A percentile compares a stretch with the other conserved stretches of the same genome.
phyloP scores from a whole-genome alignment of 179 eudicot species.

The Kewa caespitosa region DNA sequence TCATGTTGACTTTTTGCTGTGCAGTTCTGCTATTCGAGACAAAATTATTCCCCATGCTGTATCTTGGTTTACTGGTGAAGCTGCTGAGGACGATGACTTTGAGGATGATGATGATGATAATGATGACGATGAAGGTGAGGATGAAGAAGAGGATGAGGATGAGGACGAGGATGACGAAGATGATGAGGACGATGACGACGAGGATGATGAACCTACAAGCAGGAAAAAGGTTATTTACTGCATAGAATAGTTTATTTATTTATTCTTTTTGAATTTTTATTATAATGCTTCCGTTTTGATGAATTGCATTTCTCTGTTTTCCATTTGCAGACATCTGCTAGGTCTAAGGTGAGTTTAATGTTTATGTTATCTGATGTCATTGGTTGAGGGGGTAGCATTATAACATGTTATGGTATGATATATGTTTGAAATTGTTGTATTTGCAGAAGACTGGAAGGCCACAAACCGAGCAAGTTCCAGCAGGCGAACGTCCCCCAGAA shows the following conservation, averaged over 20 bases:
- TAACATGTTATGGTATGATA: not conserved
- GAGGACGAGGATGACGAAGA: conserved; percentile 50
- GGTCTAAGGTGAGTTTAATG: conserved; percentile 28
- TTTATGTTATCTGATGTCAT: not conserved
- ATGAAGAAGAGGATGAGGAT: conserved; percentile 47
- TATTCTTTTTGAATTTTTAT: not conserved
- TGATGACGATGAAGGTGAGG: conserved; percentile 46
- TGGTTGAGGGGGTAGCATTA: no score
- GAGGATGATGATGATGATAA: conserved; percentile 44
- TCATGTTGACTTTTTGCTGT: not conserved
- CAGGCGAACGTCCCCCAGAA: conserved; percentile 58
- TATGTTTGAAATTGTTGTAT: not conserved
- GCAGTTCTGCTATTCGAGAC: conserved; percentile 70
- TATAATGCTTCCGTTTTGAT: not conserved
- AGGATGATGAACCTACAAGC: conserved; percentile 31
- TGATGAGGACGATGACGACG: conserved; percentile 29
- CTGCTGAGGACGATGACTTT: conserved; percentile 56
- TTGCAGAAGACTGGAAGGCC: conserved; percentile 41
- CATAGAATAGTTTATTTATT: not conserved
- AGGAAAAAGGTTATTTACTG: conserved; percentile 31
- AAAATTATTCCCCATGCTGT: conserved; percentile 79
- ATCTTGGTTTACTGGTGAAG: conserved; percentile 84
- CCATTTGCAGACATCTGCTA: conserved; percentile 28
- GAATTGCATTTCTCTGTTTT: not conserved
- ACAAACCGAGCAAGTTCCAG: conserved; percentile 33